Evolutionary conservation across 331 rosid genomes (phyloP), one percentile per base, ranked within the genome.

Genomic region (Malus hybrid): DNA sequence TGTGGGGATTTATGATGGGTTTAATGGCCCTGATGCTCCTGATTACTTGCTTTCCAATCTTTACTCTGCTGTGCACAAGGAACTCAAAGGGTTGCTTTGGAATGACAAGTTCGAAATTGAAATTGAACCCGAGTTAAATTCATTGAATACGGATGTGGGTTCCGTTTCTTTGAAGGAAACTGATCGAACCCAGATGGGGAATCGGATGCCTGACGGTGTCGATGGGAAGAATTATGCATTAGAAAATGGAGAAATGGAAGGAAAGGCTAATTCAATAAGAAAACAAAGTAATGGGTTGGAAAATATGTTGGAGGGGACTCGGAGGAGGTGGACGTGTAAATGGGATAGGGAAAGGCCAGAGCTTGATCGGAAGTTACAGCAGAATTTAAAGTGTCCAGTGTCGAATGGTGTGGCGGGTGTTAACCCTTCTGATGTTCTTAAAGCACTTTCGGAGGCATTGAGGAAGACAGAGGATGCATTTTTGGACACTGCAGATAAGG

Each of bases 11-110:
- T 93, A 91, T 74, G 98, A 91, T 72, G 98, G 98, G 28, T 93
- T 93, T 22, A 91, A 89, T 66, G 98, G 98, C 28, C 97, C 97
- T 28, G 98, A 93, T 83, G 97, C 98, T 8, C 87, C 98, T 55
- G 96, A 93, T 82, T 91, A 73, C 78, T 85, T 93, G 71, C 84
- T 91, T 16, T 68, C 90, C 12, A 88, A 89, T 79, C 86, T 93
- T 69, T 91, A 89, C 56, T 34, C 77, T 29, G 85, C 84, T 6
- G 85, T 93, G 24, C 76, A 79, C 50, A 84, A 81, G 39, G 96
- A 91, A 55, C 85, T 91, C 36, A 83, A 88, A 76, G 85, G 80
- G 19, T 48, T 89, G 30, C 63, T 91, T 0, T 81, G 88, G 84
- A 71, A 73, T 71, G 81, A 80, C 19, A 84, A 78, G 26, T 66